These are phyloP conservation scores for Terfezia boudieri DNA, from an alignment of 495 filamentous ascomycete species.

Conservation along the genomic window DNA sequence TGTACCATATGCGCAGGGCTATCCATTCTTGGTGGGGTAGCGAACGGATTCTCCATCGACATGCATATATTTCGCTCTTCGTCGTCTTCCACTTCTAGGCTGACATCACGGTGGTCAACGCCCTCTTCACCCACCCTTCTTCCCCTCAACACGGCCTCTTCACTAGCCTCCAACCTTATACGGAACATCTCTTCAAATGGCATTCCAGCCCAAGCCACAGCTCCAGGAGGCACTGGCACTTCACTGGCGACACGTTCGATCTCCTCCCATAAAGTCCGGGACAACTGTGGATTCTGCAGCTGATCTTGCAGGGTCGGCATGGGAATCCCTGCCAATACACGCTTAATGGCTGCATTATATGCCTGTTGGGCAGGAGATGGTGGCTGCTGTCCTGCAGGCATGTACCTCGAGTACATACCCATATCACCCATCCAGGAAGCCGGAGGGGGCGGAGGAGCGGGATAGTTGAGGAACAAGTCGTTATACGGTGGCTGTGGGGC, in stretches of 20 bases:
- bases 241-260: neutral
- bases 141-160: neutral
- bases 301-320: neutral
- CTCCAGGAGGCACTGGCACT: neutral
- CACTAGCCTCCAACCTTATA: neutral
- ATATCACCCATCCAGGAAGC: neutral
- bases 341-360: neutral
- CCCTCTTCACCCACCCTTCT: neutral
- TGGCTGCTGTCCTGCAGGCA: neutral
- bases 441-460: neutral
- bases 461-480: neutral
- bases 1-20: neutral
- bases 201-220: neutral
- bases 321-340: neutral
- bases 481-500: neutral
- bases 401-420: neutral
- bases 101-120: neutral
- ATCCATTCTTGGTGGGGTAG: neutral
- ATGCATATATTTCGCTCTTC: neutral
- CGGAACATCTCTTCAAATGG: neutral
- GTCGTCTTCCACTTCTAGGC: neutral
- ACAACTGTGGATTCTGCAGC: neutral
- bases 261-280: neutral
- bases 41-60: neutral
- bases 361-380: neutral